Base-by-base conservation (phyloP, 768 basidiomycete genomes). In the Pholiota molesta region DNA sequence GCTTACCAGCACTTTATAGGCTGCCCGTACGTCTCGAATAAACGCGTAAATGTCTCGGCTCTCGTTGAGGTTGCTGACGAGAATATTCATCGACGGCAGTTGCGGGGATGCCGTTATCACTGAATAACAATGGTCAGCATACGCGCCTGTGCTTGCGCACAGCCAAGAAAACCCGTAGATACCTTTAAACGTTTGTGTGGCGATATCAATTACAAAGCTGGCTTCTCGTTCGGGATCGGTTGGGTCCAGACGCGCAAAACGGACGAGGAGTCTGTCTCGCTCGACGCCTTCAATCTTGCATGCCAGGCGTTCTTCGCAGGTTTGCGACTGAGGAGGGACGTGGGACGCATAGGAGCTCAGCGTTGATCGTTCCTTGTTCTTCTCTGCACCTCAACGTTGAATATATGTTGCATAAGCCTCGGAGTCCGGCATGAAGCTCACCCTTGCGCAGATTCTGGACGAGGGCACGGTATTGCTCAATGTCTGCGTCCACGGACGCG, bases 91-190 rank as follows among this genome's bases (percentile, higher is more conserved):
- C 0, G 81, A 77, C 0, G 90, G 84, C 5, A 95, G 77, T 9
- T 82, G 79, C 0, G 94, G 94, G 8, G 87, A 89, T 6, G 87
- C 87, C 23, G 90, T 92, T n/a, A 92, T 83, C 0, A 95, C 95
- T 96, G 67, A 16, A 57, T 11, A 51, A 37, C 17, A 8, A 19
- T 59, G 11, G 39, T 35, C 6, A 35, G 23, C 14, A 31, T 9
- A 42, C 35, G 4, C 35, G 35, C 13, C 14, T 23, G 33, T 9
- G 17, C 14, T 7, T 31, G 31, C 31, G 31, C 9, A 31, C 6
- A 31, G 9, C 7, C 6, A 31, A 10, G 19, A 7, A 49, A 5
- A 23, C 11, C 31, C 3, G 7, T 2, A 13, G 16, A 23, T 49
- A 94, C 94, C 91, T 79, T 84, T 84, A 67, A 91, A 94, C 2